phyloP scores from a whole-genome alignment of 306 rosid species.

The Castanospermum australe region DNA sequence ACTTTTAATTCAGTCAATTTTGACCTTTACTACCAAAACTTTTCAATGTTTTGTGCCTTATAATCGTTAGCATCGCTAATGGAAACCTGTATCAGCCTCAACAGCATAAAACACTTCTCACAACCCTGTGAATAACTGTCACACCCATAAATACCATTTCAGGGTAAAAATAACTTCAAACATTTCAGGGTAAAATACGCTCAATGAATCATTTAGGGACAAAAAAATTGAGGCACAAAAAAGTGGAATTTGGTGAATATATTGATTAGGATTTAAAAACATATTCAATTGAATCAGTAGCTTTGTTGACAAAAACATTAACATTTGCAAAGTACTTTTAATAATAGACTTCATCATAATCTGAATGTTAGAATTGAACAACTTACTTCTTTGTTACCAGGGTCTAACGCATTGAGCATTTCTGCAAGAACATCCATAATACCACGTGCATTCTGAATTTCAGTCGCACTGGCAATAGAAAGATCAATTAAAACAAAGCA shows the following conservation, averaged over 20 bases:
- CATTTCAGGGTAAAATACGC: neutral
- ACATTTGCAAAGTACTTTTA: neutral
- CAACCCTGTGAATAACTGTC: neutral
- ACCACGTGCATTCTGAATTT: conserved; percentile 97
- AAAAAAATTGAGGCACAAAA: neutral
- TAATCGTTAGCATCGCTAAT: neutral
- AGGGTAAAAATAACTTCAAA: neutral
- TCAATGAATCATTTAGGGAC: neutral
- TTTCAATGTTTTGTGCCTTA: neutral
- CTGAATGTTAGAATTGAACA: conserved; percentile 2
- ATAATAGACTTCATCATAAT: conserved; percentile 7
- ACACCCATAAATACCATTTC: neutral
- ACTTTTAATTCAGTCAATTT: neutral
- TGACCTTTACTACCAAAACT: neutral
- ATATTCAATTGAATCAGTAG: conserved; percentile 17
- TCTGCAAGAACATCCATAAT: conserved; percentile 95
- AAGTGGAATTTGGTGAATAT: neutral
- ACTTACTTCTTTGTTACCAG: conserved; percentile 82
- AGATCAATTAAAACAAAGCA: conserved; percentile 26
- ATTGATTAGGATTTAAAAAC: neutral
- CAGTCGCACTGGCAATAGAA: conserved; percentile 66
- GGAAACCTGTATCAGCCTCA: neutral
- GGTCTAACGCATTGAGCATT: conserved; percentile 89
- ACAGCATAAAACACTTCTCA: neutral
- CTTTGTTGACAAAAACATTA: conserved; percentile 4